A percentile compares a stretch with the other conserved stretches of the same genome.
phyloP scores from a whole-genome alignment of 495 filamentous ascomycete species.

The Astrothelium subdiscretum region DNA sequence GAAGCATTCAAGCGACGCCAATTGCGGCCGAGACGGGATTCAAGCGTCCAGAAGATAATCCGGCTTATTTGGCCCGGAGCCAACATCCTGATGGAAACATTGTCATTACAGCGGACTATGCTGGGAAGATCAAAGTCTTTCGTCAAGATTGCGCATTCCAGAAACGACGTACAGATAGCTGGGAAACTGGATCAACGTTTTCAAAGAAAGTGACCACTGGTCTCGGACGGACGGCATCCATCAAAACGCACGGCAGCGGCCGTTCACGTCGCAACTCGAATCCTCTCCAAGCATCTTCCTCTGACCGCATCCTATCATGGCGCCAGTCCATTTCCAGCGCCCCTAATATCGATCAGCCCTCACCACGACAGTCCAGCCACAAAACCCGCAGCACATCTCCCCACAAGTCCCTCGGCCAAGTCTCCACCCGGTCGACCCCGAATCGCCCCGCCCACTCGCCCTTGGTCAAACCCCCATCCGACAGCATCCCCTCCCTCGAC shows the following conservation, averaged over 20 bases:
- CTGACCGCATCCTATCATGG: conserved; percentile 87
- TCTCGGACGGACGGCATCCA: conserved; percentile 54
- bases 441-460: background rate
- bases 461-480: background rate
- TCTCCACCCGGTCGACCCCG: background rate
- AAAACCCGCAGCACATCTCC: conserved; percentile 45
- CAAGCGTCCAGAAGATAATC: conserved; percentile 46
- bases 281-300: conserved; percentile 43
- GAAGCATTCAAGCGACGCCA: conserved; percentile 15
- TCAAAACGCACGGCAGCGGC: conserved; percentile 44
- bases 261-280: conserved; percentile 45
- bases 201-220: conserved; percentile 52
- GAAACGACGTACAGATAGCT: conserved; percentile 46
- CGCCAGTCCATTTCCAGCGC: conserved; percentile 62
- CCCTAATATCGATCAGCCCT: conserved; percentile 40
- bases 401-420: conserved; percentile 34
- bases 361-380: conserved; percentile 18
- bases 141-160: conserved; percentile 79
- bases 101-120: conserved; percentile 81
- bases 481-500: background rate
- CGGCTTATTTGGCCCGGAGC: conserved; percentile 61
- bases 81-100: conserved; percentile 79
- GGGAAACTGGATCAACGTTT: conserved; percentile 65
- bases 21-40: conserved; percentile 32
- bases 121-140: conserved; percentile 83